Base-by-base conservation (phyloP, 106 monocot species). In the Gastrodia elata region DNA sequence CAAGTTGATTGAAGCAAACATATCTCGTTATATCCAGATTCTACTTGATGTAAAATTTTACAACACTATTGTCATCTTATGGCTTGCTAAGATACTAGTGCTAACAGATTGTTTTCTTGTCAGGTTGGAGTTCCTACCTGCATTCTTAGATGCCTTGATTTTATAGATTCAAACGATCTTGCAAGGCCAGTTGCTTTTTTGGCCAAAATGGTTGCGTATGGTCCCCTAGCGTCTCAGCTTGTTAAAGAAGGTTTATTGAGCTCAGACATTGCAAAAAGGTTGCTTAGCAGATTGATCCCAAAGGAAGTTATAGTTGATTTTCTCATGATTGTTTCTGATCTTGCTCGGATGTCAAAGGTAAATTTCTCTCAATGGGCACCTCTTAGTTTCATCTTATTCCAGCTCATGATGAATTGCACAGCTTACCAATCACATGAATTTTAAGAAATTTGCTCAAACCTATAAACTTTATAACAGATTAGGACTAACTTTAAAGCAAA, bases 301-400 rank as follows among this genome's bases (percentile, higher is more conserved):
- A 93, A 74, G 57, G 98, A 89, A 22, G 86, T 82, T 75, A 79
- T 91, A 64, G 83, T 98, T 36, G 98, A 98, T 75, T 83, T 85
- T 55, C 83, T 98, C 42, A 98, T 98, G 98, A 91, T 91, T 76
- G 61, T 98, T 80, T 98, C 98, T 83, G 98, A 98, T 78, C 83
- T 98, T 69, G 98, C 98, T 71, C 77, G 98, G 61, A 93, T 93
- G 93, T 98, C 98, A 20, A 93, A 93, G 98, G 98, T 93, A 69
- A 69, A 39, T 67, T 3, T 11, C 26, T 67, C 37, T 22, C 37
- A 36, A 35, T 7, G 20, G 38, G 11, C 37, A 18, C 5, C 8
- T 67, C 38, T 6, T 14, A 0, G 37, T 37, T 13, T 61, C 32
- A 27, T 32, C 0, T 30, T 61, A 5, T 24, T 61, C 11, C 32